These are phyloP conservation scores for Allium sativum DNA, from an alignment of 106 monocot species.

Conservation along the genomic window DNA sequence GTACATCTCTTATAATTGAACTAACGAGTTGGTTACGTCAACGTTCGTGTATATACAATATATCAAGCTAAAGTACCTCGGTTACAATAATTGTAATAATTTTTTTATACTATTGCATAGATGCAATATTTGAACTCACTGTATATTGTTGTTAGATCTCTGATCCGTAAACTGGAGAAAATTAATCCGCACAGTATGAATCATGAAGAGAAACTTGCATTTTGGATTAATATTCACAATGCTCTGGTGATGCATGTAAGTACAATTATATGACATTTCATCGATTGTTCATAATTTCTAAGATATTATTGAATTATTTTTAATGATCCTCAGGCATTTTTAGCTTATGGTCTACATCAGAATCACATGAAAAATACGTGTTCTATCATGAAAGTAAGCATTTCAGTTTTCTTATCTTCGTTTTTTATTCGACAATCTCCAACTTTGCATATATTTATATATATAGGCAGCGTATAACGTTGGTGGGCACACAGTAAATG, in stretches of 20 bases:
- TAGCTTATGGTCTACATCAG: constrained; percentile 42
- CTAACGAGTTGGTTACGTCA: no score
- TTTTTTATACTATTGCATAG: no score
- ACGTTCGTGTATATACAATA: no score
- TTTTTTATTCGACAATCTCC: background rate
- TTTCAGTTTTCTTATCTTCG: background rate
- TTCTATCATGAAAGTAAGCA: constrained; percentile 34
- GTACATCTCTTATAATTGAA: no score
- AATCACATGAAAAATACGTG: constrained; percentile 28
- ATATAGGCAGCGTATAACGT: constrained; percentile 60
- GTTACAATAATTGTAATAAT: no score
- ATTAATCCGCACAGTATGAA: constrained; percentile 55
- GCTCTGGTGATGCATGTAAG: constrained; percentile 91
- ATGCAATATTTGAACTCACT: background rate
- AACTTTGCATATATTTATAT: background rate
- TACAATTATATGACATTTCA: background rate
- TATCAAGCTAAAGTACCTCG: background rate
- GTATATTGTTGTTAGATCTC: constrained; percentile 21
- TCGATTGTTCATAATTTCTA: background rate
- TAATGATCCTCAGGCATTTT: constrained; percentile 30
- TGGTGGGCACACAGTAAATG: constrained; percentile 58
- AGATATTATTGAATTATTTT: background rate
- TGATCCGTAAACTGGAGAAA: constrained; percentile 39
- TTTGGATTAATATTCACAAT: constrained; percentile 93
- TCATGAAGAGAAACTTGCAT: constrained; percentile 57